Evolutionary conservation across 1,284 basidiomycete species (phyloP).

Genomic region (Sporisorium sorghi): DNA sequence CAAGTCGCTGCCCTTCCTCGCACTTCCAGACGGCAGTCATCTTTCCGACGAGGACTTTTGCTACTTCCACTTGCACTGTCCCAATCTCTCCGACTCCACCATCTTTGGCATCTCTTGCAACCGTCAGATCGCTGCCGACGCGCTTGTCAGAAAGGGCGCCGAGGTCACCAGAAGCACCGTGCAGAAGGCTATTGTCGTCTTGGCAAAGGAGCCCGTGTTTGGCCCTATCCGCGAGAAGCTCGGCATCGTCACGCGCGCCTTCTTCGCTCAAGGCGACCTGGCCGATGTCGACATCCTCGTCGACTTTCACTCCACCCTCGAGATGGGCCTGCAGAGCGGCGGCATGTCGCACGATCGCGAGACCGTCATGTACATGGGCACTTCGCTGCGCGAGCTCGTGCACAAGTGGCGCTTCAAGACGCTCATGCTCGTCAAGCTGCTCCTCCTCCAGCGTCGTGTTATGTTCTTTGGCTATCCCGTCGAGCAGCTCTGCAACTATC

Average conservation of each 20-base stretch:
- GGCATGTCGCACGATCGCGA: constrained; percentile 52
- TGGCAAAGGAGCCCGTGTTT: constrained; percentile 75
- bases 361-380: constrained; percentile 82
- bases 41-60: constrained; percentile 93
- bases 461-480: constrained; percentile 98
- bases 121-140: constrained; percentile 87
- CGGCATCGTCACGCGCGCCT: constrained; percentile 84
- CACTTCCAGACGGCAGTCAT: constrained; percentile 95
- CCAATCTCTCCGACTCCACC: constrained; percentile 46
- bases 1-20: constrained; percentile 87
- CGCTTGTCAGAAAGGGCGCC: constrained; percentile 81
- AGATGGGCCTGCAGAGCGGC: constrained; percentile 59
- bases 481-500: constrained; percentile 93
- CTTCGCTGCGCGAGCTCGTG: constrained; percentile 89
- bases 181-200: constrained; percentile 95
- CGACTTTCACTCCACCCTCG: constrained; percentile 68
- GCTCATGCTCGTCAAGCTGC: constrained; percentile 90
- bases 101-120: constrained; percentile 74
- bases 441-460: constrained; percentile 83
- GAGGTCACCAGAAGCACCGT: constrained; percentile 96
- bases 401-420: constrained; percentile 94
- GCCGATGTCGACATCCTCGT: constrained; percentile 64
- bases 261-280: constrained; percentile 68
- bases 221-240: constrained; percentile 80
- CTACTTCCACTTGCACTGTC: constrained; percentile 83